Percentiles rank a stretch among this genome's conserved stretches.
Conservation (phyloP, 2,329 filamentous ascomycete genomes). For the Stagonosporopsis tanaceti region DNA sequence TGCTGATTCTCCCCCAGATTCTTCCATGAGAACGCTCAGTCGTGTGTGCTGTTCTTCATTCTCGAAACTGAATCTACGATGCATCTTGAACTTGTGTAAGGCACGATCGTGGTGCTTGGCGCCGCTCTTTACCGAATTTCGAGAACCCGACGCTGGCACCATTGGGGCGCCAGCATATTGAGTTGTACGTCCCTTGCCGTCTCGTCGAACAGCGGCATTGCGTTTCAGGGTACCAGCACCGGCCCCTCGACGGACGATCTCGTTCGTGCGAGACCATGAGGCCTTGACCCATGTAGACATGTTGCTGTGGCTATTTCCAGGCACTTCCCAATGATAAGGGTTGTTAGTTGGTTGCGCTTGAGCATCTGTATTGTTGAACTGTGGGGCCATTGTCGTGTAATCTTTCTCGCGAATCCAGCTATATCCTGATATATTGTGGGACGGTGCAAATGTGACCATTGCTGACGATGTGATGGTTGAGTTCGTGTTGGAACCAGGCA, state of each 20-base stretch:
- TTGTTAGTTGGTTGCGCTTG: constrained; percentile 4
- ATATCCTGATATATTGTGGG: not conserved
- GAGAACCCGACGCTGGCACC: not conserved
- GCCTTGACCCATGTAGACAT: constrained; percentile 1
- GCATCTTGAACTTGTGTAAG: not conserved
- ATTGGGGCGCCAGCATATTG: not conserved
- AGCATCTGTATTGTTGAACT: not conserved
- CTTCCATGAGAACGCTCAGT: not conserved
- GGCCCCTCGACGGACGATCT: constrained; percentile 1
- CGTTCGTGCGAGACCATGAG: constrained; percentile 1
- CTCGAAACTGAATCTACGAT: constrained; percentile 9
- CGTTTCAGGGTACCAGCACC: not conserved
- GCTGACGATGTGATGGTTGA: not conserved
- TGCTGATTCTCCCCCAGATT: not conserved
- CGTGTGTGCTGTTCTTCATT: not conserved
- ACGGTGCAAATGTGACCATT: not conserved
- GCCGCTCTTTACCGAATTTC: not conserved
- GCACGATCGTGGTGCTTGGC: not conserved
- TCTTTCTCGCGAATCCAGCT: not conserved
- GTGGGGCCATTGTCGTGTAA: not conserved
- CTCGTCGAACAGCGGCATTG: constrained; percentile 5
- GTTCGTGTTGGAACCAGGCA: not conserved
- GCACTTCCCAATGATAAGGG: constrained; percentile 8
- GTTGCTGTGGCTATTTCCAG: not conserved
- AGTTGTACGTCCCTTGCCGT: not conserved